Conservation (phyloP, 805 yeast genomes). For the Priceomyces medius region DNA sequence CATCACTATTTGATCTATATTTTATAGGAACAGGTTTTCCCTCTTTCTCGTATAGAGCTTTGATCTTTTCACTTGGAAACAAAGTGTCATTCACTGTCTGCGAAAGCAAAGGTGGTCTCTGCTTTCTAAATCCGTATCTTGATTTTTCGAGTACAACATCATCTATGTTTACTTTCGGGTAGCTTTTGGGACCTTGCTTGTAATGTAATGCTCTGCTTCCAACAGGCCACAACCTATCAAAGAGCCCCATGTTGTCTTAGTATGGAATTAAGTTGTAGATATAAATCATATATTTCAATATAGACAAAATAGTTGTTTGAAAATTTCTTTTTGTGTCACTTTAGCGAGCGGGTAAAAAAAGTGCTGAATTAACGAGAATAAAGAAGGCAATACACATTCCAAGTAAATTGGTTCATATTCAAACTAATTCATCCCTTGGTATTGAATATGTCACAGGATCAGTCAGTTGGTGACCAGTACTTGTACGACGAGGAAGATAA, state of each 20-base stretch:
- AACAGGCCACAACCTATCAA: constrained; percentile 9
- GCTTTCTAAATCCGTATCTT: constrained; percentile 38
- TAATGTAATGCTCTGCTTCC: constrained; percentile 26
- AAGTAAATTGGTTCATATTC: constrained; percentile 2
- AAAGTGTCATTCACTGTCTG: constrained; percentile 41
- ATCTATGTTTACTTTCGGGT: constrained; percentile 39
- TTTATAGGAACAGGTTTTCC: constrained; percentile 45
- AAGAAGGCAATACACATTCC: constrained; percentile 8
- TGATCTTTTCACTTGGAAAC: constrained; percentile 38
- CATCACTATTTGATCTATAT: constrained; percentile 33
- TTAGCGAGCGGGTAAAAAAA: constrained; percentile 6
- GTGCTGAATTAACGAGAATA: constrained; percentile 7
- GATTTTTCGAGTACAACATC: constrained; percentile 41
- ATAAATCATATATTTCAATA: background rate
- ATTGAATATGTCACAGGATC: constrained; percentile 12
- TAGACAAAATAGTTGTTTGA: background rate
- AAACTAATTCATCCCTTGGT: constrained; percentile 2
- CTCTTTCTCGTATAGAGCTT: constrained; percentile 29
- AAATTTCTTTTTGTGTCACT: constrained; percentile 13
- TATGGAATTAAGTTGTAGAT: background rate
- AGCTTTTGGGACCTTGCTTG: constrained; percentile 28
- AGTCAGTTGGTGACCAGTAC: constrained; percentile 55
- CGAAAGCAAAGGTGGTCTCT: constrained; percentile 38
- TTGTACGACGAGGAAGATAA: constrained; percentile 64
- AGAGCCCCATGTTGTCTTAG: constrained; percentile 5